Base-by-base conservation (phyloP, 2,329 filamentous ascomycete genomes). In the Alternaria conjuncta region DNA sequence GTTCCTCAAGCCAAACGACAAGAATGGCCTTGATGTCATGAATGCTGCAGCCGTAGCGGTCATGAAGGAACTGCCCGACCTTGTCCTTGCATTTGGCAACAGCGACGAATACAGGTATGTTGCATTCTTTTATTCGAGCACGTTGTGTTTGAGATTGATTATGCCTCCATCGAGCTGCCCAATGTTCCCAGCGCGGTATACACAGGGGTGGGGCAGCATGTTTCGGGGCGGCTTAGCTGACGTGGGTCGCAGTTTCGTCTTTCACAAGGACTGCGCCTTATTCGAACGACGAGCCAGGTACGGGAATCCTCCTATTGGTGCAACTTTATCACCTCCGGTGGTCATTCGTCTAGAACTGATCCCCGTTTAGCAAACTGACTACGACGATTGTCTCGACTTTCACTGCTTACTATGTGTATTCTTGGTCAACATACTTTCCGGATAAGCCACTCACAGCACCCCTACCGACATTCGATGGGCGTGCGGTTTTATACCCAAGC, bases 1-100 rank as follows among this genome's bases (percentile, higher is more conserved):
- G 21, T 98, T 98, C 75, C 86, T 89, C 72, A 99, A 98, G 81
- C 96, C 96, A 43, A 99, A 98, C 81, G 96, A 99, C 80, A 86
- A 86, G 44, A 87, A 92, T 68, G 96, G 94, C 0, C 83, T 98
- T 12, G 88, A 96, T 79, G 89, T 99, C 69, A 98, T 99, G 95
- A 99, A 99, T 75, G 89, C 89, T 2, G 94, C 94, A 3, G 96
- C 96, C n/a, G 87, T 89, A 63, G 90, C 91, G 6, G 93, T 97
- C 50, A 88, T 97, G 82, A 87, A 87, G 66, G 92, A 96, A 55
- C 82, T 98, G 23, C 89, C 93, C 5, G 95, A 98, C 73, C 89
- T 97, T 68, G 89, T 90, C 7, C 87, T 98, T 65, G 94, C 91
- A 0, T 99, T 98, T 73, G 96, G 96, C 2, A 89, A 97, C 69